A percentile compares a stretch with the other conserved stretches of the same genome.
These are phyloP conservation scores for Aspergillus sp. DNA, from an alignment of 2,329 filamentous ascomycete genomes.

Conservation along the genomic window DNA sequence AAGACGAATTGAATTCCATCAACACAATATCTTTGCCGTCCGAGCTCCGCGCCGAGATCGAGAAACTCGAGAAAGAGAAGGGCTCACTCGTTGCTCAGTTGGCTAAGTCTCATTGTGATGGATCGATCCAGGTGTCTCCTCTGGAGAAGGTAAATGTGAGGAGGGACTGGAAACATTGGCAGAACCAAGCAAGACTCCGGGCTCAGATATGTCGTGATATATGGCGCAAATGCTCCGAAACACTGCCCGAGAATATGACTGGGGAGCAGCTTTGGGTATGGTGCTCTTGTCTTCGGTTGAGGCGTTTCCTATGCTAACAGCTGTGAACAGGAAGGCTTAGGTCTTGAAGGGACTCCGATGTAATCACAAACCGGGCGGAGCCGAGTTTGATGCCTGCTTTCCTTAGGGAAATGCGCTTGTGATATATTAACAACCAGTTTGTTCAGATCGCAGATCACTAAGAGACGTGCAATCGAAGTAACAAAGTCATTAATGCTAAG, in stretches of 20 bases:
- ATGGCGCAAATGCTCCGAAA: slow-evolving; percentile 51
- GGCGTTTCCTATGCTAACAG: background rate
- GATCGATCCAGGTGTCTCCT: slow-evolving; percentile 43
- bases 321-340: slow-evolving; percentile 33
- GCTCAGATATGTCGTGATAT: slow-evolving; percentile 52
- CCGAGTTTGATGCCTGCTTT: background rate
- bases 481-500: background rate
- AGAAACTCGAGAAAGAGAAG: slow-evolving; percentile 47
- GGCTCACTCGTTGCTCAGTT: slow-evolving; percentile 42
- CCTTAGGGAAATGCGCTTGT: background rate
- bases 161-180: slow-evolving; percentile 49
- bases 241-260: slow-evolving; percentile 48
- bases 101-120: slow-evolving; percentile 40
- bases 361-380: slow-evolving; percentile 8
- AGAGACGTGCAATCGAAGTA: background rate
- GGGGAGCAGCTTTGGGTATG: slow-evolving; percentile 52
- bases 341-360: slow-evolving; percentile 34
- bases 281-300: slow-evolving; percentile 3
- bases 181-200: slow-evolving; percentile 39
- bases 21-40: slow-evolving; percentile 51
- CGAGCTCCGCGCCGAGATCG: slow-evolving; percentile 49
- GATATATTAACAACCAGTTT: background rate
- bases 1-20: slow-evolving; percentile 47
- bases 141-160: slow-evolving; percentile 51
- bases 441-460: background rate